Percentiles rank a stretch among this genome's conserved stretches.
phyloP scores from a whole-genome alignment of 1,284 basidiomycete genomes.

The Apiotrichum porosum region DNA sequence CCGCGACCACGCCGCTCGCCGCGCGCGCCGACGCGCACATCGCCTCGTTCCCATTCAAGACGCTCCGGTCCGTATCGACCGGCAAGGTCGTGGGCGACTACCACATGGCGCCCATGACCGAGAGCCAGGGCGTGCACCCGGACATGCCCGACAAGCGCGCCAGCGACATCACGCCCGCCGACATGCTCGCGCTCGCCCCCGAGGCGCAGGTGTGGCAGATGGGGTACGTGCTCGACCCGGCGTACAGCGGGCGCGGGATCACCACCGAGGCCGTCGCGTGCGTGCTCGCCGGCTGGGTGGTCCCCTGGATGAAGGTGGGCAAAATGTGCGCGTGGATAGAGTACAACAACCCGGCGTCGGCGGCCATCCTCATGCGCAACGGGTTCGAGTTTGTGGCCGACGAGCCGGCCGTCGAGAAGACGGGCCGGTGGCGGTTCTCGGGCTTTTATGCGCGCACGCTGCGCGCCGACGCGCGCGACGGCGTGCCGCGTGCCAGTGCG shows the following conservation, averaged over 20 bases:
- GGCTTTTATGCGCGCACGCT: constrained; percentile 10
- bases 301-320: constrained; percentile 8
- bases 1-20: not conserved
- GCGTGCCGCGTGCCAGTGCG: too few relatives aligned
- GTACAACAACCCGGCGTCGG: constrained; percentile 11
- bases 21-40: not conserved
- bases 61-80: constrained; percentile 3
- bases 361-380: constrained; percentile 4
- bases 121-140: not conserved
- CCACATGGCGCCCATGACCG: not conserved
- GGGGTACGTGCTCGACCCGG: constrained; percentile 19
- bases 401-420: constrained; percentile 24
- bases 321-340: constrained; percentile 11
- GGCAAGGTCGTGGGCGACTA: constrained; percentile 12
- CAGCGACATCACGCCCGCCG: too few relatives aligned
- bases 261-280: constrained; percentile 8
- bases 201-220: constrained; percentile 12
- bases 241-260: constrained; percentile 13
- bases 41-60: constrained; percentile 17
- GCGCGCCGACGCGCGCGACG: constrained; percentile 1
- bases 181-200: constrained; percentile 1
- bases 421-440: constrained; percentile 13
- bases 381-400: constrained; percentile 10
- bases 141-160: not conserved
- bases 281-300: constrained; percentile 8